These are phyloP conservation scores for Ophiostoma montium DNA, from an alignment of 2,329 filamentous ascomycete species.

Conservation along the genomic window DNA sequence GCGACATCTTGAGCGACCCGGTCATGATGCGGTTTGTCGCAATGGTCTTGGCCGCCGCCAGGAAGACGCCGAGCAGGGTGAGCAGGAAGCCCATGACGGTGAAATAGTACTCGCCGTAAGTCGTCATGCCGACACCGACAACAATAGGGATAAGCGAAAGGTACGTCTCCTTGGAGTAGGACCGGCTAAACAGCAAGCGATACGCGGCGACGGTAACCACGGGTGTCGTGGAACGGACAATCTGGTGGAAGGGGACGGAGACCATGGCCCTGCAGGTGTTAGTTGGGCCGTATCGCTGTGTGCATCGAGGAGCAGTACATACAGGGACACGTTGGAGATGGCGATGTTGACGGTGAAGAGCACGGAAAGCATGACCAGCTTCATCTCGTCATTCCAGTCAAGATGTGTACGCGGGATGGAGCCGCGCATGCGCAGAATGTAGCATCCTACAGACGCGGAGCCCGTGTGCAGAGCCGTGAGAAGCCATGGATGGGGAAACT, in stretches of 20 bases:
- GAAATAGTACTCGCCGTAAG: constrained; percentile 47
- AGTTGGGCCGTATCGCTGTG: not conserved
- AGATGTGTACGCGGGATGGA: constrained; percentile 9
- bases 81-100: constrained; percentile 41
- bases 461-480: constrained; percentile 15
- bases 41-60: constrained; percentile 44
- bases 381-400: constrained; percentile 8
- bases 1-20: constrained; percentile 39
- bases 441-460: constrained; percentile 14
- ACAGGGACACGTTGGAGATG: constrained; percentile 14
- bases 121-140: constrained; percentile 43
- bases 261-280: constrained; percentile 10
- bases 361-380: constrained; percentile 12
- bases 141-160: constrained; percentile 46
- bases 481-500: constrained; percentile 14
- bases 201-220: constrained; percentile 48
- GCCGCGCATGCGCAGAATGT: constrained; percentile 10
- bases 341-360: constrained; percentile 16
- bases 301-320: not conserved
- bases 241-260: constrained; percentile 50
- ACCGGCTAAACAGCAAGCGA: constrained; percentile 37
- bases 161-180: constrained; percentile 43
- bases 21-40: constrained; percentile 53
- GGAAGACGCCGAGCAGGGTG: constrained; percentile 37
- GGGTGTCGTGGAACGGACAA: constrained; percentile 45